phyloP scores from a whole-genome alignment of 192 early-diverging fungal species.

The Backusella sp. region DNA sequence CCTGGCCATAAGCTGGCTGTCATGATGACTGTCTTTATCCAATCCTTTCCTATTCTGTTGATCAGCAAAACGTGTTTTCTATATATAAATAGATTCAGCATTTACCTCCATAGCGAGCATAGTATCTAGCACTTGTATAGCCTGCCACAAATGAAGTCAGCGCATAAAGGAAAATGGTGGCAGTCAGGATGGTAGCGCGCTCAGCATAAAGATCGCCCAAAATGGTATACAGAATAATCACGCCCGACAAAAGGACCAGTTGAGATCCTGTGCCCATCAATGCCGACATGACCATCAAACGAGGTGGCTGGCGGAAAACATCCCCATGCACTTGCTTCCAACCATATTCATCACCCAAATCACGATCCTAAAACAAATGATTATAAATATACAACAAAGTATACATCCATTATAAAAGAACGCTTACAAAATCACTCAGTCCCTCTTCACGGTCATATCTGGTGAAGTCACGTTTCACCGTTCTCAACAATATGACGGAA shows the following conservation, averaged over 20 bases:
- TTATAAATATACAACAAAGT: neutral
- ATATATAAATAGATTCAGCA: neutral
- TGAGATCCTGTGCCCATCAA: constrained; percentile 72
- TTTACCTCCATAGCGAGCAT: constrained; percentile 61
- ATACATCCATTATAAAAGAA: neutral
- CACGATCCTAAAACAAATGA: constrained; percentile 42
- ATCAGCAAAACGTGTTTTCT: neutral
- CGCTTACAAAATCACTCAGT: constrained; percentile 62
- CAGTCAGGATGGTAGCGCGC: constrained; percentile 72
- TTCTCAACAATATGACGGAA: constrained; percentile 69
- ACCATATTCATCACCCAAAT: constrained; percentile 82
- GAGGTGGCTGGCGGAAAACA: constrained; percentile 74
- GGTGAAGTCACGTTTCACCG: constrained; percentile 70
- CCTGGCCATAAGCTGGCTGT: constrained; percentile 72
- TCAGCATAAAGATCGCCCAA: constrained; percentile 59
- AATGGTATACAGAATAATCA: constrained; percentile 58
- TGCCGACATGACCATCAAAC: constrained; percentile 61
- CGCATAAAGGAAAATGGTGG: constrained; percentile 79
- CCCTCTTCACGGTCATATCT: constrained; percentile 74
- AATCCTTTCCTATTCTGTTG: constrained; percentile 50
- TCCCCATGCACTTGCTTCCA: constrained; percentile 90
- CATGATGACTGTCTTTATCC: constrained; percentile 64
- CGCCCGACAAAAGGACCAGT: constrained; percentile 43
- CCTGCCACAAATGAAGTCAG: constrained; percentile 68
- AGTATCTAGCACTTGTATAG: constrained; percentile 66